A percentile compares a stretch with the other conserved stretches of the same genome.
Evolutionary conservation across 2,329 filamentous ascomycete species (phyloP).

Genomic region (Elsinoe perseae): DNA sequence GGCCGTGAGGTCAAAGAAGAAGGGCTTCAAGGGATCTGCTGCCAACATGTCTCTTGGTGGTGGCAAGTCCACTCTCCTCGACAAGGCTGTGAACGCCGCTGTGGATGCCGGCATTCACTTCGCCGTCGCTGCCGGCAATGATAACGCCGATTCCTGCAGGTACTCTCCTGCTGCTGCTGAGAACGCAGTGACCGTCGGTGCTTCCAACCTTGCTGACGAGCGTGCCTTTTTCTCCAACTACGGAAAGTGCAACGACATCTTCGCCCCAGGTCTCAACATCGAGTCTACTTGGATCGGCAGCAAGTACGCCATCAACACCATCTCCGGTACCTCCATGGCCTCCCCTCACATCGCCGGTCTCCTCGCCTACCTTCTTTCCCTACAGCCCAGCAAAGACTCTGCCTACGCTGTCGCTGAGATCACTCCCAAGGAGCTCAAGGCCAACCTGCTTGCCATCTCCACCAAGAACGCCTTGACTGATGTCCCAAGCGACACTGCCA

Average conservation of each 20-base stretch:
- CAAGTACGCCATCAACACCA: slow-evolving; percentile 94
- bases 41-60: slow-evolving; percentile 99
- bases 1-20: slow-evolving; percentile 70
- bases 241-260: slow-evolving; percentile 99
- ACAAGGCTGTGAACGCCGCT: slow-evolving; percentile 87
- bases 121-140: slow-evolving; percentile 94
- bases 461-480: slow-evolving; percentile 71
- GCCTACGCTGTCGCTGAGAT: slow-evolving; percentile 84
- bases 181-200: slow-evolving; percentile 91
- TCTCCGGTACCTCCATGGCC: slow-evolving; percentile 98
- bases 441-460: slow-evolving; percentile 72
- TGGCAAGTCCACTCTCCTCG: slow-evolving; percentile 88
- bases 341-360: slow-evolving; percentile 96
- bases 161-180: slow-evolving; percentile 92
- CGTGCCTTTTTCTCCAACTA: slow-evolving; percentile 99
- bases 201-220: slow-evolving; percentile 85
- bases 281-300: slow-evolving; percentile 97
- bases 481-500: slow-evolving; percentile 77
- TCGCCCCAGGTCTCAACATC: slow-evolving; percentile 93
- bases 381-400: slow-evolving; percentile 83
- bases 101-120: slow-evolving; percentile 92
- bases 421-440: slow-evolving; percentile 90
- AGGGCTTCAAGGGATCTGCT: slow-evolving; percentile 97
- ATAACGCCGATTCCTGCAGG: slow-evolving; percentile 98
- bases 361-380: slow-evolving; percentile 93